Conservation (phyloP, 2,329 filamentous ascomycete species). For the Apiospora malaysiana region DNA sequence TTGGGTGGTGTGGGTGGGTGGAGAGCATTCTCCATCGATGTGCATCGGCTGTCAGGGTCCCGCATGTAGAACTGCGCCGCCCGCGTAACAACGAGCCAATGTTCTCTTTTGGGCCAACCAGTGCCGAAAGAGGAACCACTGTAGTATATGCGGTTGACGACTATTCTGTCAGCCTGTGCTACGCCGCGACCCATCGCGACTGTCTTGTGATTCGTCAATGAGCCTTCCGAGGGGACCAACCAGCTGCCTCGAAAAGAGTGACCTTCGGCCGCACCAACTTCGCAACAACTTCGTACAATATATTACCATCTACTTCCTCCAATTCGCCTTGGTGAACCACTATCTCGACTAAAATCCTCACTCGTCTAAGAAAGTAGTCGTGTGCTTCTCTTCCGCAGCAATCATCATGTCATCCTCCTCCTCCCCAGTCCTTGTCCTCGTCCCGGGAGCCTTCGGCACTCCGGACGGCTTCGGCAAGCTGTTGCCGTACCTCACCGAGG, state of each 20-base stretch:
- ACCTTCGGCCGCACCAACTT: neutral
- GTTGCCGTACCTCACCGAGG: conserved; percentile 27
- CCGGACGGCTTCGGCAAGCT: conserved; percentile 28
- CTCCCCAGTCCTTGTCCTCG: conserved; percentile 28
- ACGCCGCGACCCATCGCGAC: conserved; percentile 16
- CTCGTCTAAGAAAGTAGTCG: neutral
- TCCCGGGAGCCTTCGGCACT: conserved; percentile 33
- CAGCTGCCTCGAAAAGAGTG: neutral
- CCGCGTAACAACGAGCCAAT: neutral
- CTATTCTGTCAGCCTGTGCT: conserved; percentile 19
- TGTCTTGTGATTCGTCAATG: neutral
- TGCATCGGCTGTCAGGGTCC: conserved; percentile 5
- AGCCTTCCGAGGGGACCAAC: neutral
- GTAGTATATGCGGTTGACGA: neutral
- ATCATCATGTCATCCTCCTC: conserved; percentile 24
- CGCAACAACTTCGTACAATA: neutral
- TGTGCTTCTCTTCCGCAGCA: conserved; percentile 11
- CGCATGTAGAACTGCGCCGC: neutral
- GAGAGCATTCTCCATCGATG: conserved; percentile 23
- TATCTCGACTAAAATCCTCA: neutral
- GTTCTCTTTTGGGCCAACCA: neutral
- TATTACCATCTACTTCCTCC: neutral
- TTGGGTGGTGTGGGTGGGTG: neutral
- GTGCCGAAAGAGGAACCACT: neutral
- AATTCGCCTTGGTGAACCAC: too few species aligned